Base-by-base conservation (phyloP, 345 rosid species). In the Salix arbutifolia region DNA sequence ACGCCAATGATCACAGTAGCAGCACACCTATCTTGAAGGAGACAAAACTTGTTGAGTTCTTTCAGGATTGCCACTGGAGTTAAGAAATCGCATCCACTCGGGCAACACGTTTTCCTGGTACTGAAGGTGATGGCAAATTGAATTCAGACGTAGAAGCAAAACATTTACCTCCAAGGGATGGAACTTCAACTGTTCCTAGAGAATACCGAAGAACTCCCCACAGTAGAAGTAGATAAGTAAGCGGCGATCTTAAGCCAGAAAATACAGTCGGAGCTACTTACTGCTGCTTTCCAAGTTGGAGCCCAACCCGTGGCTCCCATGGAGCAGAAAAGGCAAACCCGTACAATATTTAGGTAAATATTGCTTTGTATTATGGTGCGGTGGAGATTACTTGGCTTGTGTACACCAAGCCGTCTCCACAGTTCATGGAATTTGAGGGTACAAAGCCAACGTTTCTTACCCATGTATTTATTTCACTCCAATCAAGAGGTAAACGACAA, bases 271-370 rank as follows among this genome's bases (percentile, higher is more conserved):
- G 23, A 4, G 37, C 25, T 17, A 71, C 13, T 5, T 33, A 18
- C 30, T 72, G 75, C 52, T 72, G 75, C 65, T 72, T 72, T 72
- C 66, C 66, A 72, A n/a, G 67, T 71, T 71, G 35, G 74, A 53
- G 65, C n/a, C 64, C 74, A 52, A 8, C 42, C 33, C 64, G 40
- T 31, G 19, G 28, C 64, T 30, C 38, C 26, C 8, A n/a, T 17
- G 33, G 46, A 25, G 38, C 28, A 23, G n/a, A 48, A 8, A 71
- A 28, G 17, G 42, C 12, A 8, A 31, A 5, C 40, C 40, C 44
- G 30, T 2, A 28, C 30, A 28, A 2, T 28, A 28, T 28, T 1
- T 28, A 28, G 30, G 30, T 28, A 28, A 2, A 28, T 28, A 28
- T 28, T 28, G 30, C 30, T 28, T 28, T 28, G 30, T 28, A 28